phyloP scores from a whole-genome alignment of 306 rosid genomes.

The Biancaea sappan region DNA sequence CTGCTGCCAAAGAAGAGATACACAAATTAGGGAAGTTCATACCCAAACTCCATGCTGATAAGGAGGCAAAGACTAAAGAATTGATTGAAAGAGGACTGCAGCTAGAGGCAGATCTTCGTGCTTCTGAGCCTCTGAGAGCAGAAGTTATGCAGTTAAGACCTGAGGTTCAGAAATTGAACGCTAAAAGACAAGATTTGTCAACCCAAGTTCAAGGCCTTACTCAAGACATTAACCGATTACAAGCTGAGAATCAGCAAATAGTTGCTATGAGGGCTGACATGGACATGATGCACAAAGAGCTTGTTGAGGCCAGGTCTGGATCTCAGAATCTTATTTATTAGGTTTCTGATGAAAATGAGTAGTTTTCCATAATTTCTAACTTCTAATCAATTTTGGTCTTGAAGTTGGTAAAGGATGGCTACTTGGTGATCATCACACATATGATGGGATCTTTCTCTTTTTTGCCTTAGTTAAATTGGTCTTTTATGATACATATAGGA shows the following conservation, averaged over 20 bases:
- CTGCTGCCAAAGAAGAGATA: constrained; percentile 51
- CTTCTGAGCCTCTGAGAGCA: constrained; percentile 42
- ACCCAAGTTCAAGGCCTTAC: constrained; percentile 54
- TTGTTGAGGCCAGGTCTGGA: too few species aligned
- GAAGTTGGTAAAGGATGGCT: too few species aligned
- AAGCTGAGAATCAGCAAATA: constrained; percentile 52
- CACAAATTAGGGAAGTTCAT: constrained; percentile 45
- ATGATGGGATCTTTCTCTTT: too few species aligned
- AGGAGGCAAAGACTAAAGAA: constrained; percentile 42
- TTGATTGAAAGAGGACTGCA: constrained; percentile 43
- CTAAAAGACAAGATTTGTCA: constrained; percentile 44
- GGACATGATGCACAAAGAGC: too few species aligned
- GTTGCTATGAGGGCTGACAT: not conserved
- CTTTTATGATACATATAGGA: too few species aligned
- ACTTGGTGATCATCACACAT: too few species aligned
- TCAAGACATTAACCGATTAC: constrained; percentile 38
- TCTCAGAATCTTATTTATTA: too few species aligned
- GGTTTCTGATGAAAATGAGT: too few species aligned
- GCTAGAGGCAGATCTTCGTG: constrained; percentile 56
- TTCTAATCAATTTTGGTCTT: too few species aligned
- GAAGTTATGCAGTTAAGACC: constrained; percentile 53
- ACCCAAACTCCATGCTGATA: constrained; percentile 40
- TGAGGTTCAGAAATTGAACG: constrained; percentile 46
- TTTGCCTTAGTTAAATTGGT: too few species aligned
- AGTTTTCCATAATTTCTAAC: too few species aligned